Evolutionary conservation across 208 protist species (phyloP).

Genomic region (Blastocrithidia nonstop): DNA sequence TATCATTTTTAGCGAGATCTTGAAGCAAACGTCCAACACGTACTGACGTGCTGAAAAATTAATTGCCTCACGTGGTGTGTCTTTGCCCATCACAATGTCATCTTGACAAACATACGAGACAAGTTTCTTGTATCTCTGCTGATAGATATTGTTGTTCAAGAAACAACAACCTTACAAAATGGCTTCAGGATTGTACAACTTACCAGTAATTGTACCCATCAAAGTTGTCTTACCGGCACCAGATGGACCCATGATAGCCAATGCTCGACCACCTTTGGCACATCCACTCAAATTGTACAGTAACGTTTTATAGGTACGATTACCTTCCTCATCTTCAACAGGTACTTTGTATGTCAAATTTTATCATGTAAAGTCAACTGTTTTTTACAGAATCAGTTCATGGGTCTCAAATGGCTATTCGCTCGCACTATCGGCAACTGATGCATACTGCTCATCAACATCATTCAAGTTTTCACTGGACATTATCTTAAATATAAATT

Average conservation of each 20-base stretch:
- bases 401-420: too few species aligned
- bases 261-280: slow-evolving; percentile 56
- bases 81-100: slow-evolving; percentile 74
- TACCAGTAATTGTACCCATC: slow-evolving; percentile 41
- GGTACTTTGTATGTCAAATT: slow-evolving; percentile 70
- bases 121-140: slow-evolving; percentile 53
- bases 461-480: too few species aligned
- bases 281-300: slow-evolving; percentile 60
- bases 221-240: slow-evolving; percentile 84
- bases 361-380: slow-evolving; percentile 78
- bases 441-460: too few species aligned
- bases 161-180: slow-evolving; percentile 59
- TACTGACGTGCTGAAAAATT: slow-evolving; percentile 58
- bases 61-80: slow-evolving; percentile 73
- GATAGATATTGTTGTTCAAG: slow-evolving; percentile 37
- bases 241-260: slow-evolving; percentile 83
- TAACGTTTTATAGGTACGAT: slow-evolving; percentile 53
- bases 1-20: too few species aligned
- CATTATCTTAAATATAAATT: too few species aligned
- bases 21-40: too few species aligned
- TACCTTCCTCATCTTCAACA: slow-evolving; percentile 48
- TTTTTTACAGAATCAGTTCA: too few species aligned
- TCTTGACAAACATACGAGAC: slow-evolving; percentile 84
- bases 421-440: too few species aligned
- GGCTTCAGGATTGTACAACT: slow-evolving; percentile 36